Conservation (phyloP, 768 basidiomycete species). For the Phlebiopsis flavidoalba region DNA sequence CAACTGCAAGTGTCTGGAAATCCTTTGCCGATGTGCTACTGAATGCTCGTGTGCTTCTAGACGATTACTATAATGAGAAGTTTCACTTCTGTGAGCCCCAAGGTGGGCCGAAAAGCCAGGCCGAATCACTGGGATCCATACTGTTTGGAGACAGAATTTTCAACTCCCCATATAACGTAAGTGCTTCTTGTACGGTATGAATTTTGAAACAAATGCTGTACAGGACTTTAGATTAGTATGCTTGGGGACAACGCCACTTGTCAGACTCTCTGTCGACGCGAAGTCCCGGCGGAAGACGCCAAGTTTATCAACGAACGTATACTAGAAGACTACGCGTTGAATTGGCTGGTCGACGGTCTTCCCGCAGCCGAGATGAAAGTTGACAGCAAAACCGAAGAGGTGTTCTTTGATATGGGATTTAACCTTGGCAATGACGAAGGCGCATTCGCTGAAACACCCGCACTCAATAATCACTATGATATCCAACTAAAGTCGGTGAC, state of each 20-base stretch:
- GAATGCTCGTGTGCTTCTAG: constrained; percentile 22
- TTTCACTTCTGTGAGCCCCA: constrained; percentile 85
- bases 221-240: constrained; percentile 64
- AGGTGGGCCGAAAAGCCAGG: constrained; percentile 65
- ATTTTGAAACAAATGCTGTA: constrained; percentile 1
- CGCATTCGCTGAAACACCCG: constrained; percentile 51
- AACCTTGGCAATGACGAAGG: constrained; percentile 77
- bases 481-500: constrained; percentile 62
- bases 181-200: constrained; percentile 21
- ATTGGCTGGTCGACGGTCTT: constrained; percentile 93
- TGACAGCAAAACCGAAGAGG: constrained; percentile 71
- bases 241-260: constrained; percentile 72
- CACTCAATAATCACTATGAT: constrained; percentile 91
- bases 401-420: constrained; percentile 93
- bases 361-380: constrained; percentile 91
- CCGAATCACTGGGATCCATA: constrained; percentile 88
- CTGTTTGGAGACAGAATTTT: constrained; percentile 97
- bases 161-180: constrained; percentile 81
- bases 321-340: constrained; percentile 86
- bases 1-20: constrained; percentile 49
- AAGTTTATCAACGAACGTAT: constrained; percentile 91
- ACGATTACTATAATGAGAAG: constrained; percentile 88
- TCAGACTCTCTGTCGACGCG: constrained; percentile 60
- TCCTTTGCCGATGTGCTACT: not conserved
- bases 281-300: constrained; percentile 65